Evolutionary conservation across 805 yeast genomes (phyloP).

Genomic region (Lachancea mirantina): DNA sequence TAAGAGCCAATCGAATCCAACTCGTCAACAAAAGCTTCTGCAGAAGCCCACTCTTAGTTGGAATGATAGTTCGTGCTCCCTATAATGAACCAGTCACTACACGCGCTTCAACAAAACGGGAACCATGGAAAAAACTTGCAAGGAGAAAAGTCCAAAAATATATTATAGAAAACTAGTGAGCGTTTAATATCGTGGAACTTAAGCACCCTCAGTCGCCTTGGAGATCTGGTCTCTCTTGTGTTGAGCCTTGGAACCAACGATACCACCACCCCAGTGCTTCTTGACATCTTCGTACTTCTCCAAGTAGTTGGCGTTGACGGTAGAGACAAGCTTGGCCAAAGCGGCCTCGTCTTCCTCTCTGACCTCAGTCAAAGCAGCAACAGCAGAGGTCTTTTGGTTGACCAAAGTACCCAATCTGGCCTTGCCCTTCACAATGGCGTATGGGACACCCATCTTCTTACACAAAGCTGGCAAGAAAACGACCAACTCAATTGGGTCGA

Average conservation of each 20-base stretch:
- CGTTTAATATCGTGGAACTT: conserved; percentile 15
- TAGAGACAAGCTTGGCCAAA: conserved; percentile 84
- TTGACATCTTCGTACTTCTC: conserved; percentile 93
- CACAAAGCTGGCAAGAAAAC: conserved; percentile 97
- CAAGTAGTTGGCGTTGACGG: conserved; percentile 87
- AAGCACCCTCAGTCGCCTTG: conserved; percentile 40
- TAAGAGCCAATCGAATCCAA: too few relatives aligned
- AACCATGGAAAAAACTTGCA: conserved; percentile 1
- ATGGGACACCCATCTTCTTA: conserved; percentile 99
- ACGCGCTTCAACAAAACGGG: conserved; percentile 10
- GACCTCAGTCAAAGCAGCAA: conserved; percentile 95
- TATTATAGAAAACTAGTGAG: conserved; percentile 6
- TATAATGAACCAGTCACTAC: conserved; percentile 8
- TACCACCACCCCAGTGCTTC: conserved; percentile 99
- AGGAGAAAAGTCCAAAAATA: conserved; percentile 5
- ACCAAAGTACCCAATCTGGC: conserved; percentile 97
- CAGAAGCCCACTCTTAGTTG: too few relatives aligned
- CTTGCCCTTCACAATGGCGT: conserved; percentile 97
- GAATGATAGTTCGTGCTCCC: too few relatives aligned
- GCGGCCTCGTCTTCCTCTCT: conserved; percentile 90
- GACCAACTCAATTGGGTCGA: conserved; percentile 97
- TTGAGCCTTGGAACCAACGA: conserved; percentile 90
- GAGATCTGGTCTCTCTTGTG: conserved; percentile 76
- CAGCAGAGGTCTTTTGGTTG: conserved; percentile 96
- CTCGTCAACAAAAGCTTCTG: too few relatives aligned